Base-by-base conservation (phyloP, 306 rosid species). In the Macrotyloma uniflorum region DNA sequence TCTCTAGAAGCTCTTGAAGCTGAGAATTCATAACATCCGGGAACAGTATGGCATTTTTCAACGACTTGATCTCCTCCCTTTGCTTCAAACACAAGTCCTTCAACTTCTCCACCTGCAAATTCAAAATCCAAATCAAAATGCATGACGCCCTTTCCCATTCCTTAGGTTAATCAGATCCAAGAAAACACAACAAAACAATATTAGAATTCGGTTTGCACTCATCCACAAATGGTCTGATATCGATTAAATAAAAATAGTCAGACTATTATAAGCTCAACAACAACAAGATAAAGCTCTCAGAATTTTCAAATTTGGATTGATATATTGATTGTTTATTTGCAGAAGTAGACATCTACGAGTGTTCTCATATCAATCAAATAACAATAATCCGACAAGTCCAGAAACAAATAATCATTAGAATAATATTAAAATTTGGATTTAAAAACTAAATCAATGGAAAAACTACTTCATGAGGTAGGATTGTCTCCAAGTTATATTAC, bases 61-160 rank as follows among this genome's bases (percentile, higher is more conserved):
- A 75, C 18, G 98, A 83, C 72, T 89, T 91, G 28, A 96, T 96
- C 84, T 96, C 99, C 79, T 96, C 99, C 87, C 94, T 90, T 83
- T 96, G 99, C 67, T 87, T 96, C 87, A 93, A 85, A 67, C 99
- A 96, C 82, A 96, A 83, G 78, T 96, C 99, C 83, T 93, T 96
- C 86, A 96, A 67, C 87, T 95, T 95, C 81, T 95, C 99, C 78
- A 86, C 95, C 99, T 95, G 72, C 49, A 84, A 55, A 73, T 11
- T 53, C 38, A 47, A 47, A 67, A 38, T 38, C 22, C 23, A 62
- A 54, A 75, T 55, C 51, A 15, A 53, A 43, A 78, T 33, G 0
- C 49, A 23, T 5, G 3, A 15, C 4, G 7, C 32, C n/a, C 8
- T 26, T 26, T 38, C 10, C 19, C 61, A 28, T 4, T 69, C 42